These are phyloP conservation scores for Dactylonectria estremocensis DNA, from an alignment of 2,329 filamentous ascomycete genomes.

Conservation along the genomic window DNA sequence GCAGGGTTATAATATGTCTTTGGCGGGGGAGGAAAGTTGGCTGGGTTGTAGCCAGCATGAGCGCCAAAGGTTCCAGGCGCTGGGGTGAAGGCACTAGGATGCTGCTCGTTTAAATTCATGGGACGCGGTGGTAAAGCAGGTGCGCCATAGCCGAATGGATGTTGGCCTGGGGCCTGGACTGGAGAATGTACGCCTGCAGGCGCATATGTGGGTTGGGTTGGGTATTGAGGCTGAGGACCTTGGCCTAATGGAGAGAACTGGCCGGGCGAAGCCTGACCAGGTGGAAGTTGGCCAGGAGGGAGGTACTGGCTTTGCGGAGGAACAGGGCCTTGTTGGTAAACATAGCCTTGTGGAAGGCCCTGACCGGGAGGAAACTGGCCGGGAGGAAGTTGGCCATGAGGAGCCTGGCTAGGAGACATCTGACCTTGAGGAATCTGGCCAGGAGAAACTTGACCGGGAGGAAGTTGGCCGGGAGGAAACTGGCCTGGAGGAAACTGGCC, in stretches of 20 bases:
- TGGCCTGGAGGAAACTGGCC: background rate
- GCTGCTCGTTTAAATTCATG: slow-evolving; percentile 38
- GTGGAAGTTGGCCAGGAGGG: background rate
- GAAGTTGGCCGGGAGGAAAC: background rate
- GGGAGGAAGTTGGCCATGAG: background rate
- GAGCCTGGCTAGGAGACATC: slow-evolving; percentile 6
- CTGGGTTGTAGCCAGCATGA: slow-evolving; percentile 43
- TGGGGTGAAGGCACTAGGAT: slow-evolving; percentile 29
- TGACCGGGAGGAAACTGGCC: background rate
- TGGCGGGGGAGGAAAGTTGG: slow-evolving; percentile 51
- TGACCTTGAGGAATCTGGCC: background rate
- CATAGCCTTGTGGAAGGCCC: background rate
- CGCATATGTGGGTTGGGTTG: slow-evolving; percentile 44
- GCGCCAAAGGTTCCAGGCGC: slow-evolving; percentile 37
- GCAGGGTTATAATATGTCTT: slow-evolving; percentile 51
- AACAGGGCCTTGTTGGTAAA: background rate
- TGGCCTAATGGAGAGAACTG: slow-evolving; percentile 19
- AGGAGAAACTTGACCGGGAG: background rate
- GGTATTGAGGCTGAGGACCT: slow-evolving; percentile 42
- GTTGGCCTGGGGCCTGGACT: slow-evolving; percentile 28
- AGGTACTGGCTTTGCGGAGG: background rate
- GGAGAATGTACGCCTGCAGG: slow-evolving; percentile 17
- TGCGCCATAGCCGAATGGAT: slow-evolving; percentile 33
- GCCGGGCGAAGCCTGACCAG: background rate
- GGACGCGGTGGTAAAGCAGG: slow-evolving; percentile 51